Percentiles rank a stretch among this genome's conserved stretches.
Conservation (phyloP, 2,329 filamentous ascomycete species). For the Neofusicoccum sp. region DNA sequence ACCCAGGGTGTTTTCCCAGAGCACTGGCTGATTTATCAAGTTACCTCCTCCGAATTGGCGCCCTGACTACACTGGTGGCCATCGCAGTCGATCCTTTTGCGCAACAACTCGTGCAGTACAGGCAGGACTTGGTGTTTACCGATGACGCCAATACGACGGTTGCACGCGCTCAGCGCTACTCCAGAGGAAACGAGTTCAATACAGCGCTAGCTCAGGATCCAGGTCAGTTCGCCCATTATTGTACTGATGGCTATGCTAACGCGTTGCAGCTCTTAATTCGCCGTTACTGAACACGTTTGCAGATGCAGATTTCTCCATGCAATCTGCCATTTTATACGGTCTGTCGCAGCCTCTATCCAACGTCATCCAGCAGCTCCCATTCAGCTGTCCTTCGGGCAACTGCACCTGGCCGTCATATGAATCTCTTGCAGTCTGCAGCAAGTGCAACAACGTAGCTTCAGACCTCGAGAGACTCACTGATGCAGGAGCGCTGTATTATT, state of each 20-base stretch:
- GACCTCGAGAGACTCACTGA: not conserved
- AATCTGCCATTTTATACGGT: constrained; percentile 18
- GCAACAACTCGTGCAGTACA: constrained; percentile 3
- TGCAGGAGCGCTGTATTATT: not conserved
- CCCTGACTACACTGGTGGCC: constrained; percentile 5
- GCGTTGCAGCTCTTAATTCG: not conserved
- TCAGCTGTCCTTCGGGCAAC: constrained; percentile 18
- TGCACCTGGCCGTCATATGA: constrained; percentile 14
- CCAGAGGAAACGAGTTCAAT: not conserved
- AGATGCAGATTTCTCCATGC: constrained; percentile 19
- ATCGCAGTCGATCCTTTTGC: constrained; percentile 3
- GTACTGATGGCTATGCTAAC: not conserved
- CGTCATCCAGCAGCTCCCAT: constrained; percentile 5
- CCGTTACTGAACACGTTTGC: not conserved
- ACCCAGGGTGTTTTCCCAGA: not conserved
- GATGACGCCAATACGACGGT: not conserved
- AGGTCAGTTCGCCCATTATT: not conserved
- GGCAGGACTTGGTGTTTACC: not conserved
- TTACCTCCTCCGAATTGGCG: not conserved
- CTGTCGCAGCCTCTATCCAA: not conserved
- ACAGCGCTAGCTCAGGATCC: not conserved
- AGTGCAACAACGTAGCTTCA: not conserved
- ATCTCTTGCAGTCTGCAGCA: constrained; percentile 19
- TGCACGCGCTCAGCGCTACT: constrained; percentile 1
- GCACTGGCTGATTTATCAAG: not conserved